Percentiles rank a stretch among this genome's conserved stretches.
These are phyloP conservation scores for Amanita thiersii DNA, from an alignment of 768 basidiomycete species.

Conservation along the genomic window DNA sequence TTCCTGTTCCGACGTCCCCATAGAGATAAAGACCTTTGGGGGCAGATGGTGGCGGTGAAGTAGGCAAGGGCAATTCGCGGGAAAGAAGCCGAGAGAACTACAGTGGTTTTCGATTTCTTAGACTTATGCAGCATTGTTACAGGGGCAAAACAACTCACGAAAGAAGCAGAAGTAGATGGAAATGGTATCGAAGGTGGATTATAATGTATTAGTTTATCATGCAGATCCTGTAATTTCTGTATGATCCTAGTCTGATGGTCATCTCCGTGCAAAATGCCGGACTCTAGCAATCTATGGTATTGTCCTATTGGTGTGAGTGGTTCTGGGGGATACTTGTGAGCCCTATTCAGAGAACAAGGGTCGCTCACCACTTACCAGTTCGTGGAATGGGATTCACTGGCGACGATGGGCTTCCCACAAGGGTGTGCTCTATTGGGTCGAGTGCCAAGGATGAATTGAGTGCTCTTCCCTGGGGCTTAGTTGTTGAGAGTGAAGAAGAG, in stretches of 20 bases:
- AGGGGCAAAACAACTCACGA: conserved; percentile 25
- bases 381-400: neutral
- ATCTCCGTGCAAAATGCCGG: conserved; percentile 59
- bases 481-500: conserved; percentile 7
- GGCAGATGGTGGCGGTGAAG: conserved; percentile 38
- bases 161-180: conserved; percentile 25
- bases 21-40: conserved; percentile 92
- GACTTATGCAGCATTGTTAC: conserved; percentile 16
- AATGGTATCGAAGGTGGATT: conserved; percentile 57
- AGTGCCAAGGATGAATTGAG: conserved; percentile 29
- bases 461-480: conserved; percentile 17
- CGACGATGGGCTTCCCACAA: neutral
- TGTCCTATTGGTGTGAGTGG: conserved; percentile 31
- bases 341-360: conserved; percentile 14
- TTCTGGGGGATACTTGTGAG: conserved; percentile 16
- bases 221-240: conserved; percentile 69
- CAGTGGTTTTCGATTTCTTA: conserved; percentile 11
- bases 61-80: conserved; percentile 26
- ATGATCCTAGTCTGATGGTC: conserved; percentile 82
- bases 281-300: conserved; percentile 37
- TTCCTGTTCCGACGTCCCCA: conserved; percentile 95
- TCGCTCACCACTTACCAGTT: conserved; percentile 13
- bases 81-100: conserved; percentile 43
- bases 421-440: conserved; percentile 18
- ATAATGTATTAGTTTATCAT: conserved; percentile 65